A percentile compares a stretch with the other conserved stretches of the same genome.
Conservation (phyloP, 2,329 filamentous ascomycete genomes). For the Colletotrichum shisoi region DNA sequence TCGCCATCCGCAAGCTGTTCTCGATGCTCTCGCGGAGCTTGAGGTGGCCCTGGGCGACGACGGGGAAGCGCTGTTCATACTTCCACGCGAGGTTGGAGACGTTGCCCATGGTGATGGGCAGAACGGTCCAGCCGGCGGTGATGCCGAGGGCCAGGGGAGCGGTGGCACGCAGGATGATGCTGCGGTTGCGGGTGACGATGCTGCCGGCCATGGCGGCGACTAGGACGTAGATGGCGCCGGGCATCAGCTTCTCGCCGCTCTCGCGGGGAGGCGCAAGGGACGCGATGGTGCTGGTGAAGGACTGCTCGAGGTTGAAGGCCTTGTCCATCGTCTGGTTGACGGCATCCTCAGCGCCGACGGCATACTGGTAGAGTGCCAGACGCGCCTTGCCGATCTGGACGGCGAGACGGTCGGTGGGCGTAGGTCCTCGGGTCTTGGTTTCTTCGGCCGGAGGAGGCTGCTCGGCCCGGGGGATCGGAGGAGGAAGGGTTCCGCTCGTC, state of each 20-base stretch:
- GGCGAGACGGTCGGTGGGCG: constrained; percentile 89
- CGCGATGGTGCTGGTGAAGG: constrained; percentile 87
- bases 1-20: constrained; percentile 75
- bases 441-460: constrained; percentile 43
- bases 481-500: constrained; percentile 47
- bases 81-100: constrained; percentile 85
- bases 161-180: constrained; percentile 78
- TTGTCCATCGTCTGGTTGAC: constrained; percentile 83
- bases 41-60: constrained; percentile 81
- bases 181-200: constrained; percentile 88
- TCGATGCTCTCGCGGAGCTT: constrained; percentile 72
- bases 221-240: constrained; percentile 88
- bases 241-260: constrained; percentile 87
- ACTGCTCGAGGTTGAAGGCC: constrained; percentile 84
- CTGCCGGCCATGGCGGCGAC: constrained; percentile 94
- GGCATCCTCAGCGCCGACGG: constrained; percentile 77
- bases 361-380: constrained; percentile 79
- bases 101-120: constrained; percentile 91
- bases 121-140: constrained; percentile 80
- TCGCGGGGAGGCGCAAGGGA: constrained; percentile 86
- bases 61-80: constrained; percentile 90
- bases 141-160: constrained; percentile 82
- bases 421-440: constrained; percentile 61
- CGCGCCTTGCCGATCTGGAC: constrained; percentile 81
- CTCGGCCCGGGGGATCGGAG: constrained; percentile 46